These are phyloP conservation scores for Cladosporium sp. DNA, from an alignment of 2,329 filamentous ascomycete genomes.

Conservation along the genomic window DNA sequence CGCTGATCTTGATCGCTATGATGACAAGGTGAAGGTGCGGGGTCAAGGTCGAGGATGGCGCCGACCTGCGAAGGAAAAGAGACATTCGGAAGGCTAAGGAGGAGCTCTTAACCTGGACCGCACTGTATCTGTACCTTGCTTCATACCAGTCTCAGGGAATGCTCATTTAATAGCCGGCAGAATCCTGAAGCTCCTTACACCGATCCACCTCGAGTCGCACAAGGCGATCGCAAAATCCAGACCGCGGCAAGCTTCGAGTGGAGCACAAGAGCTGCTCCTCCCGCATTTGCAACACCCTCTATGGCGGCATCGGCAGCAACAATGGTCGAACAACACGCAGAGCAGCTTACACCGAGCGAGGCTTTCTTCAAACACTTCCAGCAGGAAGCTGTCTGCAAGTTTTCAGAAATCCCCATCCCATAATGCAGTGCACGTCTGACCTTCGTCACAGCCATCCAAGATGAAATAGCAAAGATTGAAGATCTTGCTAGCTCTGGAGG, in stretches of 20 bases:
- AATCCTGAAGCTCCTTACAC: neutral
- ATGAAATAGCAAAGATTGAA: constrained; percentile 69
- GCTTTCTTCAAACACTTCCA: constrained; percentile 85
- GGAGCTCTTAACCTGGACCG: neutral
- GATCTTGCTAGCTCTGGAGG: constrained; percentile 64
- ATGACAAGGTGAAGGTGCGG: neutral
- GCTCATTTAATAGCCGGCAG: neutral
- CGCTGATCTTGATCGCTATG: neutral
- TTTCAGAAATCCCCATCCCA: constrained; percentile 2
- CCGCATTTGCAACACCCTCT: constrained; percentile 8
- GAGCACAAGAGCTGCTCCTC: constrained; percentile 9
- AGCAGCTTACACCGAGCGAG: constrained; percentile 59
- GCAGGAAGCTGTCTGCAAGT: constrained; percentile 66
- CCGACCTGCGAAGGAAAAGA: constrained; percentile 2
- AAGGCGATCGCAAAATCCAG: constrained; percentile 7
- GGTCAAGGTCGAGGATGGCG: neutral
- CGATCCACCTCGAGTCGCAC: constrained; percentile 5
- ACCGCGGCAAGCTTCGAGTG: constrained; percentile 2
- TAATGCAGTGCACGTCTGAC: neutral
- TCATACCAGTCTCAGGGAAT: neutral
- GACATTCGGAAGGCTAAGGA: neutral
- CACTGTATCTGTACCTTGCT: neutral
- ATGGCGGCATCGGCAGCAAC: constrained; percentile 11
- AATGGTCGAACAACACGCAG: constrained; percentile 10
- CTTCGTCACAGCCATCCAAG: constrained; percentile 65